Conservation (phyloP, 768 basidiomycete species). For the Suillus plorans region DNA sequence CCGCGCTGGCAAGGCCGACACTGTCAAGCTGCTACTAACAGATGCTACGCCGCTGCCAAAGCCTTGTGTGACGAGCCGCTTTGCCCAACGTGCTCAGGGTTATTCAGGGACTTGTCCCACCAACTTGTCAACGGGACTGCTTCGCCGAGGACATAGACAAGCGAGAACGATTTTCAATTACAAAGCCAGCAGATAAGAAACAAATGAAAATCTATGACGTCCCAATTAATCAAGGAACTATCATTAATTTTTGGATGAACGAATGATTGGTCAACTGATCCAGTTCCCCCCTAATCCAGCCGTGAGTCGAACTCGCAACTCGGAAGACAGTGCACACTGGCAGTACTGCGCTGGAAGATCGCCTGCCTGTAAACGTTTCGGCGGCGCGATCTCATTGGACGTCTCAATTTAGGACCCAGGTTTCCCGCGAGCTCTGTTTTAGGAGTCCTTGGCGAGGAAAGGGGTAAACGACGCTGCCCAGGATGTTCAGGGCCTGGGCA, state of each 20-base stretch:
- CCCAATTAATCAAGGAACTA: background rate
- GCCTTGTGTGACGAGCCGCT: background rate
- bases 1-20: background rate
- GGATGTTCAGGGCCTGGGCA: conserved; percentile 1
- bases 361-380: background rate
- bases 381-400: background rate
- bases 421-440: background rate
- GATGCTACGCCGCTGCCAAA: background rate
- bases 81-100: background rate
- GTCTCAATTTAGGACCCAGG: background rate
- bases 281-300: background rate
- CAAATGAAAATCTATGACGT: conserved; percentile 3
- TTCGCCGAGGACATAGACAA: conserved; percentile 1
- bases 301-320: background rate
- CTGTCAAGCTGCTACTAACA: background rate
- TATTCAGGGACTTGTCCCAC: background rate
- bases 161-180: conserved; percentile 1
- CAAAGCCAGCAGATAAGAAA: background rate
- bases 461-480: background rate
- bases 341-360: background rate
- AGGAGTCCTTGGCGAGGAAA: background rate
- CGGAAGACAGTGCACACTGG: background rate
- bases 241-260: background rate
- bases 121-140: background rate
- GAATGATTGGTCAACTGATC: background rate